Percentiles rank a stretch among this genome's conserved stretches.
Evolutionary conservation across 23 red algal genomes (phyloP).

Genomic region (Gracilaria domingensis): DNA sequence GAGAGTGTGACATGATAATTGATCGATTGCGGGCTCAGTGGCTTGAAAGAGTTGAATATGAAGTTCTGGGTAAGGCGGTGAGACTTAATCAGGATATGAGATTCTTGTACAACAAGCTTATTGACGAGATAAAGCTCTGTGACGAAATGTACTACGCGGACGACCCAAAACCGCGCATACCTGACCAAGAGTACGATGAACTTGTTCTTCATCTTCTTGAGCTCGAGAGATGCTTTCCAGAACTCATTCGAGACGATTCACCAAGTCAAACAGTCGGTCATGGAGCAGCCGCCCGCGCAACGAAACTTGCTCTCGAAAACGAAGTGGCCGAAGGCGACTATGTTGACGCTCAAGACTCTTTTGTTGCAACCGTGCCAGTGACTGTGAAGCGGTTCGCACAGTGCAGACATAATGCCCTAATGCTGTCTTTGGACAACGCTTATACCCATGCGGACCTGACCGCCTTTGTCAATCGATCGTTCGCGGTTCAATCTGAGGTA

Average conservation of each 20-base stretch:
- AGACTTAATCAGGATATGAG: constrained; percentile 33
- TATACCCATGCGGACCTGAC: constrained; percentile 59
- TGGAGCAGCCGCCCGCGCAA: constrained; percentile 54
- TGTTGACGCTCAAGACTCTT: constrained; percentile 43
- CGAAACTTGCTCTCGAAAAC: constrained; percentile 52
- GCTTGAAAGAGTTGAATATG: constrained; percentile 21
- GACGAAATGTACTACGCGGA: constrained; percentile 79
- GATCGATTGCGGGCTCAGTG: constrained; percentile 32
- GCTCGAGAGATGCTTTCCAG: constrained; percentile 68
- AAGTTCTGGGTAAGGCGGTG: background rate
- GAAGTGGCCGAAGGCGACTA: constrained; percentile 4
- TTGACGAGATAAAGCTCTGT: constrained; percentile 58
- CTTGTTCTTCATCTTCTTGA: constrained; percentile 67
- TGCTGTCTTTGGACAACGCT: constrained; percentile 83
- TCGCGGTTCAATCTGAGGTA: constrained; percentile 2
- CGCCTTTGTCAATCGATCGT: constrained; percentile 52
- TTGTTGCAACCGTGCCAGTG: constrained; percentile 37
- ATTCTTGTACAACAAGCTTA: constrained; percentile 46
- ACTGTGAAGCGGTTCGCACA: constrained; percentile 54
- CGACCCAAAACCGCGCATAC: constrained; percentile 59
- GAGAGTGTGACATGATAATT: constrained; percentile 57
- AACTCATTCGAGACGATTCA: constrained; percentile 68
- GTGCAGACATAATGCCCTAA: constrained; percentile 49
- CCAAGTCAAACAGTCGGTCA: constrained; percentile 68
- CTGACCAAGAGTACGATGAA: constrained; percentile 85